Evolutionary conservation across 208 protist species (phyloP), one percentile per base, ranked within the genome.

Genomic region (Vickermania ingenoplastis): DNA sequence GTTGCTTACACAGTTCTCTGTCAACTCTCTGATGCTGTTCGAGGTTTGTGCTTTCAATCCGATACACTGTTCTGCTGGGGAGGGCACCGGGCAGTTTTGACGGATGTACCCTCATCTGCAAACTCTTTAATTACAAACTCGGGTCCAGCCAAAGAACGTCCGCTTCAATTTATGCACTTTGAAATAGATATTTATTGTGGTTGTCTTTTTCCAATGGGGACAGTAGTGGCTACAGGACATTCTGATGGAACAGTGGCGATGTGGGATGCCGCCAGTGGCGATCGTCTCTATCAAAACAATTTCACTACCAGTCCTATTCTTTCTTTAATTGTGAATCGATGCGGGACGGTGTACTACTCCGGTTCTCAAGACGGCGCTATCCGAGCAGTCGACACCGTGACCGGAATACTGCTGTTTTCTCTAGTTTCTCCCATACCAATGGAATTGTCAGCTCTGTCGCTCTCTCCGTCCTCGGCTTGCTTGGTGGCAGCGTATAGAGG

Each of bases 191-290:
- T 89, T n/a, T 78, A 76, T 48, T 77, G 79, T 1, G 72, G 79
- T 58, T 87, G 78, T 58, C 75, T 91, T 26, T 87, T 89, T 59
- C 77, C 87, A 1, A 89, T 77, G 57, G 83, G 83, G 22, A 82
- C 72, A 17, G 71, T 89, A 31, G 72, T 83, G 13, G 73, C 78
- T 52, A 86, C 87, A 3, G 87, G 87, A 4, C 71, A 85, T 3
- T 89, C 87, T 0, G 81, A 94, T 17, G 87, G 87, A 51, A 88
- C 76, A 1, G 75, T 94, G 14, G 76, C 73, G 0, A 53, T 91
- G 21, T 94, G 87, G 87, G 83, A 94, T 45, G 65, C 78, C 3
- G 31, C 68, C 26, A 86, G 53, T 13, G 69, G 83, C 7, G 63
- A 61, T 13, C 83, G 86, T 59, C 70, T 94, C 65, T 73, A 75